These are phyloP conservation scores for Heterobasidion annosum DNA, from an alignment of 1,284 basidiomycete genomes.

Conservation along the genomic window DNA sequence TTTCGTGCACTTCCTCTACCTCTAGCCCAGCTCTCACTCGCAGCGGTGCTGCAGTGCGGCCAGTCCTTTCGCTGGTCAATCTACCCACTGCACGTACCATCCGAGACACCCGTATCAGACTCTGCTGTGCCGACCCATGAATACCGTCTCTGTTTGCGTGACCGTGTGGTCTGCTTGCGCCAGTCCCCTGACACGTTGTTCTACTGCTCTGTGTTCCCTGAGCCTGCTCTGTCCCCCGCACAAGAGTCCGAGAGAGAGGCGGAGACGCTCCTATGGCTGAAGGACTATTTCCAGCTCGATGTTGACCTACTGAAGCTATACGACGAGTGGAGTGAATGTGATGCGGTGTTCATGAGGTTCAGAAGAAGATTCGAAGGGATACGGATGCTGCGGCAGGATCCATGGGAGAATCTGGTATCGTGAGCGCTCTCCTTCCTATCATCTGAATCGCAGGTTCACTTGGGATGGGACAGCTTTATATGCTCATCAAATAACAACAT, in stretches of 20 bases:
- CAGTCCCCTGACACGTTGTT: conserved; percentile 63
- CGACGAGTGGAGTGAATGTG: conserved; percentile 65
- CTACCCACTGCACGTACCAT: conserved; percentile 26
- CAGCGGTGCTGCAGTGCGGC: conserved; percentile 69
- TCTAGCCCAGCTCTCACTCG: conserved; percentile 56
- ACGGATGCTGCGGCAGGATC: conserved; percentile 83
- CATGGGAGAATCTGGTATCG: conserved; percentile 93
- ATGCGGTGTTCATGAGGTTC: conserved; percentile 68
- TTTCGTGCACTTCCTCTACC: conserved; percentile 55
- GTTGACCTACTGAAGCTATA: conserved; percentile 74
- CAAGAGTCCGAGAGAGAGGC: conserved; percentile 32
- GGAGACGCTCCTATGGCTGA: conserved; percentile 72
- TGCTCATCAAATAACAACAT: conserved; percentile 99
- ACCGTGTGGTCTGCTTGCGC: conserved; percentile 77
- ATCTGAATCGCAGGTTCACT: conserved; percentile 1
- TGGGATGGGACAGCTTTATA: conserved; percentile 65
- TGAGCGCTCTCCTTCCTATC: conserved; percentile 32
- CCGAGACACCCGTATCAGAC: conserved; percentile 6
- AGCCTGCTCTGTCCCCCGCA: conserved; percentile 19
- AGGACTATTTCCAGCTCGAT: conserved; percentile 86
- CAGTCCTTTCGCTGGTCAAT: conserved; percentile 76
- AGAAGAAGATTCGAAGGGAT: conserved; percentile 58
- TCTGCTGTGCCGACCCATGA: conserved; percentile 34
- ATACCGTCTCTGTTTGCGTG: conserved; percentile 67
- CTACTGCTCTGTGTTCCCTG: conserved; percentile 64